Evolutionary conservation across 371 early-diverging fungal species (phyloP).

Genomic region (Mucor velutinosus): DNA sequence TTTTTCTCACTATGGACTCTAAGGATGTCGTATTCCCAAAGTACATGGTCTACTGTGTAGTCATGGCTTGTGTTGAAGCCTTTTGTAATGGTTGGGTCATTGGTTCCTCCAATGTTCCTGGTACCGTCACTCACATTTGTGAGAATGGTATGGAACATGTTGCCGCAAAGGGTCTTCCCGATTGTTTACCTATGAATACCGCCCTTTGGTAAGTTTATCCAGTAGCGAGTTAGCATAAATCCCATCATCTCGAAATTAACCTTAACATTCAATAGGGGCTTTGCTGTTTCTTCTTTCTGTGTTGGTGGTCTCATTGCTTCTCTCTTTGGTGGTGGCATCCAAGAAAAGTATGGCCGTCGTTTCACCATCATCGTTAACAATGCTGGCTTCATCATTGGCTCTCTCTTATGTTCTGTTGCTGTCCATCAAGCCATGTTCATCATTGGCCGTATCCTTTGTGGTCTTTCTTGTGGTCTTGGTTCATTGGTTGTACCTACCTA

Average conservation of each 20-base stretch:
- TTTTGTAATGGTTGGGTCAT: constrained; percentile 47
- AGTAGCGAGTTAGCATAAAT: background rate
- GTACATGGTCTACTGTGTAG: constrained; percentile 46
- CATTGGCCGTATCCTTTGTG: constrained; percentile 15
- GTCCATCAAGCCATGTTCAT: constrained; percentile 61
- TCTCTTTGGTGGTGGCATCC: constrained; percentile 56
- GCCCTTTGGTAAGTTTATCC: constrained; percentile 15
- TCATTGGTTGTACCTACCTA: constrained; percentile 81
- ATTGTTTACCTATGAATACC: constrained; percentile 34
- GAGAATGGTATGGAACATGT: constrained; percentile 14
- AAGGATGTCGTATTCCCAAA: constrained; percentile 30
- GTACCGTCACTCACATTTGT: constrained; percentile 28
- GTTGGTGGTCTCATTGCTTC: constrained; percentile 76
- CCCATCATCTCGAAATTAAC: background rate
- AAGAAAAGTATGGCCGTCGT: constrained; percentile 65
- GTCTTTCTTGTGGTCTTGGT: constrained; percentile 79
- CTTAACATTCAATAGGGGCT: constrained; percentile 25
- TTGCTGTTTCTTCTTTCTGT: constrained; percentile 67
- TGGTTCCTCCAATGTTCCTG: constrained; percentile 50
- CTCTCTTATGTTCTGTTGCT: constrained; percentile 58
- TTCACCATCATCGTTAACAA: constrained; percentile 9
- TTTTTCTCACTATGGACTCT: constrained; percentile 33
- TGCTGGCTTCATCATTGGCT: constrained; percentile 61
- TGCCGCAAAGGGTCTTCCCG: constrained; percentile 17
- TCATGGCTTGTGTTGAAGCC: constrained; percentile 40